Evolutionary conservation across 768 basidiomycete genomes (phyloP).

Genomic region (Udeniomyces megalosporus): DNA sequence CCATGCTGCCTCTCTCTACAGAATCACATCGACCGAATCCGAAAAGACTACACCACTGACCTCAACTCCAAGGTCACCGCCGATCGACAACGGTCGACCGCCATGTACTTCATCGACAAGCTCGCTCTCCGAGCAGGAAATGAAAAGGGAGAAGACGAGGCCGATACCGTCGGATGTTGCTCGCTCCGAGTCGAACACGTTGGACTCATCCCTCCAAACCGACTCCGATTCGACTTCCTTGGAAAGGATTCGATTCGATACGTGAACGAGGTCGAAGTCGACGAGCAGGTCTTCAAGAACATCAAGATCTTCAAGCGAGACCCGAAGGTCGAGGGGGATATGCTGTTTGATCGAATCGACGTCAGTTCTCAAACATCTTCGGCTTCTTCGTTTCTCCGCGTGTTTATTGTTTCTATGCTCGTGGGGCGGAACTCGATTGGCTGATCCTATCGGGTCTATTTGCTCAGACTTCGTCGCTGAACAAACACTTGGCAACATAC

Average conservation of each 20-base stretch:
- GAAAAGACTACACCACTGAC: constrained; percentile 69
- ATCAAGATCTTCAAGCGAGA: constrained; percentile 84
- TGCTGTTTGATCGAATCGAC: constrained; percentile 84
- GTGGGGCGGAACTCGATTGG: too few relatives aligned
- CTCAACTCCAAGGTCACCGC: constrained; percentile 83
- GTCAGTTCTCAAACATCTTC: constrained; percentile 37
- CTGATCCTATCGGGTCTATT: not conserved
- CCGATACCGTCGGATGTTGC: constrained; percentile 97
- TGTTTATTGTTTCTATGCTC: not conserved
- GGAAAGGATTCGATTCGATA: constrained; percentile 98
- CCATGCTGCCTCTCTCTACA: constrained; percentile 25
- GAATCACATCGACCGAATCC: constrained; percentile 81
- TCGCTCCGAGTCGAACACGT: constrained; percentile 94
- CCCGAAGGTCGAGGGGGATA: constrained; percentile 70
- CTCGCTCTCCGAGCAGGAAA: constrained; percentile 96
- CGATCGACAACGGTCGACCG: constrained; percentile 90
- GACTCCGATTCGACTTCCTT: constrained; percentile 79
- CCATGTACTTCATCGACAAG: constrained; percentile 97
- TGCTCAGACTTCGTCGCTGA: constrained; percentile 33
- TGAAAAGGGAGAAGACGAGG: constrained; percentile 98
- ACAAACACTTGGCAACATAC: constrained; percentile 79
- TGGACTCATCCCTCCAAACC: constrained; percentile 72
- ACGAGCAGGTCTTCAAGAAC: constrained; percentile 92
- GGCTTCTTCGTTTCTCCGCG: not conserved
- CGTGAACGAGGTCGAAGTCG: constrained; percentile 67